A percentile compares a stretch with the other conserved stretches of the same genome.
Evolutionary conservation across 306 rosid species (phyloP).

Genomic region (Carpinus viminea): DNA sequence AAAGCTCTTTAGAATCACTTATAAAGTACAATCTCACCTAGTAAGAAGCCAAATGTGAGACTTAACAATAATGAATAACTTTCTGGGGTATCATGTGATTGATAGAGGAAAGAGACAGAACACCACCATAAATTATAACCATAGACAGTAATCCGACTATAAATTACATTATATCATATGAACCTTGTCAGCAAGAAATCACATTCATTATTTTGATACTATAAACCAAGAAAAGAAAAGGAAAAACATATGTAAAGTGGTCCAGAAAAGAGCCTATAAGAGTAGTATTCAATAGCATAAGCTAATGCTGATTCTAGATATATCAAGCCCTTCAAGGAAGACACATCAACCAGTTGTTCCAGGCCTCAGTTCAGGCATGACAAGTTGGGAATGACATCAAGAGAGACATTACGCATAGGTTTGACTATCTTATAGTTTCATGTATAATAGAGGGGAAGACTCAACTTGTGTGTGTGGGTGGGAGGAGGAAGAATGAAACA

Average conservation of each 20-base stretch:
- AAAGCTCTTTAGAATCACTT: too few relatives aligned
- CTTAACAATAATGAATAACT: too few relatives aligned
- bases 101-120: background rate
- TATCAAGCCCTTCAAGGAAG: constrained; percentile 8
- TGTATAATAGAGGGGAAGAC: background rate
- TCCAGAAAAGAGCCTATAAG: background rate
- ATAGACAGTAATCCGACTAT: background rate
- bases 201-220: background rate
- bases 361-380: constrained; percentile 3
- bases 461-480: background rate
- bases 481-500: background rate
- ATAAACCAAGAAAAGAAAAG: background rate
- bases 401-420: background rate
- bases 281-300: background rate
- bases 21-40: too few relatives aligned
- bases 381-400: background rate
- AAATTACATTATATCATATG: background rate
- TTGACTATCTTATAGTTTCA: background rate
- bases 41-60: too few relatives aligned
- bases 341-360: background rate
- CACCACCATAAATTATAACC: background rate
- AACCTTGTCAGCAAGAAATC: constrained; percentile 3
- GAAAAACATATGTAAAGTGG: background rate
- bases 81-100: too few relatives aligned
- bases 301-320: background rate